A percentile compares a stretch with the other conserved stretches of the same genome.
Conservation (phyloP, 2,329 filamentous ascomycete genomes). For the Alternaria viburni region DNA sequence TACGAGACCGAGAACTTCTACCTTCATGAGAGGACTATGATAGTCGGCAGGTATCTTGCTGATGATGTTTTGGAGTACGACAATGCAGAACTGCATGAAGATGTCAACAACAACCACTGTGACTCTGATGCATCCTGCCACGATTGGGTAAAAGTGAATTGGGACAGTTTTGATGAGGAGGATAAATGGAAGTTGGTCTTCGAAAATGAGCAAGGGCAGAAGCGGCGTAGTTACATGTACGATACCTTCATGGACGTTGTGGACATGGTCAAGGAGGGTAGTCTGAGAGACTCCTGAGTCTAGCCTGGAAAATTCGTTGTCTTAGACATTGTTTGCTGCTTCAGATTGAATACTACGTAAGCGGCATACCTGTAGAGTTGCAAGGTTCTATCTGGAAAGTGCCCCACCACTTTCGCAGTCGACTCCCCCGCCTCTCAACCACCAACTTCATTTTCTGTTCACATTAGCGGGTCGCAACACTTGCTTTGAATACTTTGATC, state of each 20-base stretch:
- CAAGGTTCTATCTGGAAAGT: neutral
- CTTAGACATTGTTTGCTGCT: neutral
- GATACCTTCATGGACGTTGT: neutral
- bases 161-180: neutral
- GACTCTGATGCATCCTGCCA: neutral
- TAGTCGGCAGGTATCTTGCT: neutral
- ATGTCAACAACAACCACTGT: neutral
- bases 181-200: neutral
- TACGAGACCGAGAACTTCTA: neutral
- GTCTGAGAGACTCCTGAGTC: neutral
- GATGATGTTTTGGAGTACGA: neutral
- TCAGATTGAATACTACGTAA: neutral
- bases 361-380: neutral
- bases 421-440: neutral
- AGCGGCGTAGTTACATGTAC: neutral
- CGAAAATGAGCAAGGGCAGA: neutral
- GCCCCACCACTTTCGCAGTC: neutral
- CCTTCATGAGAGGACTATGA: neutral
- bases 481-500: neutral
- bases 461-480: neutral
- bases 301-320: neutral
- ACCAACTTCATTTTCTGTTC: neutral
- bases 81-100: neutral
- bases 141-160: conserved; percentile 4
- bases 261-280: neutral